These are phyloP conservation scores for Thermothelomyces thermophilus DNA, from an alignment of 2,329 filamentous ascomycete species.

Conservation along the genomic window DNA sequence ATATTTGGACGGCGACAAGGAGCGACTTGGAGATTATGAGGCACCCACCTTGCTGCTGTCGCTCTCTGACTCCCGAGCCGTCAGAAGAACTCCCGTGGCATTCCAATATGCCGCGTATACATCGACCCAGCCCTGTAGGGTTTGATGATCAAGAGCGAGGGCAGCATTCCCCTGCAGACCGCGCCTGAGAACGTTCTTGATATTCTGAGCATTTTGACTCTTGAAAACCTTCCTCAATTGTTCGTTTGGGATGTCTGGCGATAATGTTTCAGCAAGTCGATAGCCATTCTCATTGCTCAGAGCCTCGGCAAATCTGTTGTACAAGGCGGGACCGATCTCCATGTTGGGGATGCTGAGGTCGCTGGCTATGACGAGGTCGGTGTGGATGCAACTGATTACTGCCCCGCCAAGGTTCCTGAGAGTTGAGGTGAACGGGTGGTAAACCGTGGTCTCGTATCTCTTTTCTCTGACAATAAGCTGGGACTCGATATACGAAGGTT, in stretches of 20 bases:
- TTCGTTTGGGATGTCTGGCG: conserved; percentile 58
- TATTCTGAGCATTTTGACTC: conserved; percentile 59
- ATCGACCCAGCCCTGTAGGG: conserved; percentile 77
- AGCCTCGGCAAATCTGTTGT: conserved; percentile 66
- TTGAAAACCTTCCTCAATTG: conserved; percentile 65
- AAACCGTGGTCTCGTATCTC: neutral
- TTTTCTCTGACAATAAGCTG: too few relatives aligned
- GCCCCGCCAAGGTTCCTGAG: conserved; percentile 4
- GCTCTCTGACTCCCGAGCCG: conserved; percentile 48
- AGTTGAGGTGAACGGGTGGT: neutral
- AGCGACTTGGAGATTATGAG: neutral
- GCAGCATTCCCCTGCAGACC: conserved; percentile 58
- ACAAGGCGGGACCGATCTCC: conserved; percentile 52
- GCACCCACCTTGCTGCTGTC: conserved; percentile 33
- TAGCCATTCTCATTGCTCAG: conserved; percentile 61
- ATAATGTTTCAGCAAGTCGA: conserved; percentile 66
- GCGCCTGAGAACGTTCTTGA: conserved; percentile 64
- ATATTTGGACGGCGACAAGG: too few relatives aligned
- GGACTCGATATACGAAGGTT: neutral
- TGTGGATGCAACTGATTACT: neutral
- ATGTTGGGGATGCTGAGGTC: conserved; percentile 39
- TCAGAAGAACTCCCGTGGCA: conserved; percentile 65
- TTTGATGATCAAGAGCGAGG: conserved; percentile 54
- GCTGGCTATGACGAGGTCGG: neutral
- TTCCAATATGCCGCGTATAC: conserved; percentile 82